These are phyloP conservation scores for Hypoxylon trugodes DNA, from an alignment of 495 filamentous ascomycete species.

Conservation along the genomic window DNA sequence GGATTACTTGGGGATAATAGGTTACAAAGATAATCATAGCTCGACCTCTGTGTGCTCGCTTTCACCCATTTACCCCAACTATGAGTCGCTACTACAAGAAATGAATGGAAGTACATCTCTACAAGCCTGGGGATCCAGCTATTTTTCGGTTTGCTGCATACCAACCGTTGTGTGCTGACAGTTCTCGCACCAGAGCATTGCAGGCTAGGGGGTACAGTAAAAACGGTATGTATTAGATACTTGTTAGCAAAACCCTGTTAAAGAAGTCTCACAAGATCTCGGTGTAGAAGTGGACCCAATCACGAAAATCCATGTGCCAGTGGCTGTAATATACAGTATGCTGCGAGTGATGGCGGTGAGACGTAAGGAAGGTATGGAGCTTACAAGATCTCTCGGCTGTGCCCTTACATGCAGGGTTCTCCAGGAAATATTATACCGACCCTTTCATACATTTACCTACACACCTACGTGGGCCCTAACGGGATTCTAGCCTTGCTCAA, in stretches of 20 bases:
- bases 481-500: neutral
- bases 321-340: slow-evolving; percentile 15
- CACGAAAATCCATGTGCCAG: slow-evolving; percentile 22
- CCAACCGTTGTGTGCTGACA: slow-evolving; percentile 3
- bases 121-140: neutral
- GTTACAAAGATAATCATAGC: slow-evolving; percentile 5
- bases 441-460: too few species aligned
- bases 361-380: slow-evolving; percentile 10
- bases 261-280: slow-evolving; percentile 29
- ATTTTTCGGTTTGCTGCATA: slow-evolving; percentile 24
- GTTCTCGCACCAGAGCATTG: slow-evolving; percentile 7
- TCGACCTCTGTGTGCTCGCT: slow-evolving; percentile 4
- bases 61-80: neutral
- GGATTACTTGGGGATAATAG: neutral
- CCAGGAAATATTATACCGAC: slow-evolving; percentile 10
- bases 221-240: slow-evolving; percentile 34
- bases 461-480: too few species aligned
- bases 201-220: slow-evolving; percentile 13
- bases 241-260: slow-evolving; percentile 17
- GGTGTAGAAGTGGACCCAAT: slow-evolving; percentile 29
- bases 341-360: slow-evolving; percentile 13
- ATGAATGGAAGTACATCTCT: neutral
- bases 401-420: slow-evolving; percentile 29
- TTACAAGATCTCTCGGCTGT: slow-evolving; percentile 31
- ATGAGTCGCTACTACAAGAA: slow-evolving; percentile 10